Evolutionary conservation across 2,329 filamentous ascomycete species (phyloP).

Genomic region (Venturia aucupariae): DNA sequence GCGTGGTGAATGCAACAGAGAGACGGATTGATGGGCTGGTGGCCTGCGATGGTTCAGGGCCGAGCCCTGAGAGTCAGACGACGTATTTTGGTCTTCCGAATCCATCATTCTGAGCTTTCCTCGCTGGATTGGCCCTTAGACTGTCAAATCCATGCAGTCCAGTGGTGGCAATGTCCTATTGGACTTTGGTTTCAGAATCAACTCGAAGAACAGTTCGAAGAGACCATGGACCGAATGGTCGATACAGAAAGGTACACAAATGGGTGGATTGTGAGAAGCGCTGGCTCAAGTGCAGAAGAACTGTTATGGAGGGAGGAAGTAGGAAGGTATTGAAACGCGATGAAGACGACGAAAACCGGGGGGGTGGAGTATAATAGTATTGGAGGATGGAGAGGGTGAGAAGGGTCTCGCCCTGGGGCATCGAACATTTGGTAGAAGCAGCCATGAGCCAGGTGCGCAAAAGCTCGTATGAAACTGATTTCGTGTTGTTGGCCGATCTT

Average conservation of each 20-base stretch:
- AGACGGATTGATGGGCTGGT: slow-evolving; percentile 37
- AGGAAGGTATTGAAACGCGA: not conserved
- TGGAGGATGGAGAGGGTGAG: too few relatives aligned
- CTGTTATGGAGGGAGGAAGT: not conserved
- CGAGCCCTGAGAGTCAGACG: not conserved
- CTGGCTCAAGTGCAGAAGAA: not conserved
- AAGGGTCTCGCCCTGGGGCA: not conserved
- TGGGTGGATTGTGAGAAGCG: not conserved
- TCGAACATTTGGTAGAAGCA: not conserved
- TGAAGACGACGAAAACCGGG: too few relatives aligned
- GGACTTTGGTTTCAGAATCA: not conserved
- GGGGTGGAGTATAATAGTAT: not conserved
- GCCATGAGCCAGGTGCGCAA: too few relatives aligned
- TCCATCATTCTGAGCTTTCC: not conserved
- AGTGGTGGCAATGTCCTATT: not conserved
- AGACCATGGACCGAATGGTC: not conserved
- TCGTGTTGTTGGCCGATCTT: slow-evolving; percentile 2
- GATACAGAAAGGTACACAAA: not conserved
- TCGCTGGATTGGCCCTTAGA: not conserved
- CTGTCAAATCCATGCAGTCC: not conserved
- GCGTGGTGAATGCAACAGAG: slow-evolving; percentile 30
- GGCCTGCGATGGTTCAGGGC: slow-evolving; percentile 30
- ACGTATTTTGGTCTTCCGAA: not conserved
- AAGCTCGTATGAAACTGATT: too few relatives aligned
- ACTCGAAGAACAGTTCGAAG: not conserved